Evolutionary conservation across 2,329 filamentous ascomycete genomes (phyloP).

Genomic region (Ophiostoma sp.): DNA sequence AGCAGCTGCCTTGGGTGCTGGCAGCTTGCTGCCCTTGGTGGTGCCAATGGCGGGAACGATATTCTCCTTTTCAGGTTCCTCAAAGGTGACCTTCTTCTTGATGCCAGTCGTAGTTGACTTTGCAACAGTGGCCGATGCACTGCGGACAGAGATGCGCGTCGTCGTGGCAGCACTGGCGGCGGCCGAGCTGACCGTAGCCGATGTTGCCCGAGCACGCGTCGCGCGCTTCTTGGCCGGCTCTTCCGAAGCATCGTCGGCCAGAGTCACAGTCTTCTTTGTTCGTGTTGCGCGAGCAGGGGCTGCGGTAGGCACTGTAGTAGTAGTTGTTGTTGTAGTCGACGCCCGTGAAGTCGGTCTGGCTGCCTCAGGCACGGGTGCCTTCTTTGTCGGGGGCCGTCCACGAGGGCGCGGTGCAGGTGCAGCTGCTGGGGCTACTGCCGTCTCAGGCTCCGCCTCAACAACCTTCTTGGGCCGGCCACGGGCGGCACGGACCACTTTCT

Average conservation of each 20-base stretch:
- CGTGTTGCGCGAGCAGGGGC: slow-evolving; percentile 40
- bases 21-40: slow-evolving; percentile 30
- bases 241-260: slow-evolving; percentile 19
- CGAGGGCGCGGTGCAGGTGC: slow-evolving; percentile 30
- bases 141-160: slow-evolving; percentile 39
- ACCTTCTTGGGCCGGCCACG: slow-evolving; percentile 51
- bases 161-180: slow-evolving; percentile 33
- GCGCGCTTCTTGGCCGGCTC: slow-evolving; percentile 41
- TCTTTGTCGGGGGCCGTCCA: slow-evolving; percentile 35
- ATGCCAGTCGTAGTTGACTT: slow-evolving; percentile 42
- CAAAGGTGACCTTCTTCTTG: slow-evolving; percentile 65
- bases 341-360: slow-evolving; percentile 15
- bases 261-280: slow-evolving; percentile 35
- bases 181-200: slow-evolving; percentile 22
- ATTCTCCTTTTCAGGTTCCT: slow-evolving; percentile 67
- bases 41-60: slow-evolving; percentile 44
- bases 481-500: slow-evolving; percentile 42
- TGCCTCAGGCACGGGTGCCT: slow-evolving; percentile 19
- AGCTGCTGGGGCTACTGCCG: slow-evolving; percentile 39
- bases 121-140: slow-evolving; percentile 37
- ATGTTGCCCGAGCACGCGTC: slow-evolving; percentile 37
- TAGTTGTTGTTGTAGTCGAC: background rate
- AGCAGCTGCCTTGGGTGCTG: slow-evolving; percentile 36
- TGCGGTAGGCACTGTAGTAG: slow-evolving; percentile 25
- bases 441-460: slow-evolving; percentile 33